A percentile compares a stretch with the other conserved stretches of the same genome.
Conservation (phyloP, 2,329 filamentous ascomycete species). For the Epichloe typhina region DNA sequence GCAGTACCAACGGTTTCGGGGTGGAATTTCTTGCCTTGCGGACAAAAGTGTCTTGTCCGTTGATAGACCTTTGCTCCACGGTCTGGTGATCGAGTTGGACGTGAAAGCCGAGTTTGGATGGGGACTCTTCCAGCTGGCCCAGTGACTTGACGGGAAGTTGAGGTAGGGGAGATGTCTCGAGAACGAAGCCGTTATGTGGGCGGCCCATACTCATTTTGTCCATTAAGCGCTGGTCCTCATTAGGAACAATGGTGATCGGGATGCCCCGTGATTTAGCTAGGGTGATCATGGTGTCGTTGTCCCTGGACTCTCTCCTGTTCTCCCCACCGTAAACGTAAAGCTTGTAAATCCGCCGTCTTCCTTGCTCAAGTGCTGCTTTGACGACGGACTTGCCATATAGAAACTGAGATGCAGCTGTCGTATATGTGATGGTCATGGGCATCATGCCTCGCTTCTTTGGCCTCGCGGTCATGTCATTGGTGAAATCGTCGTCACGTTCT, state of each 20-base stretch:
- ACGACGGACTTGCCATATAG: slow-evolving; percentile 78
- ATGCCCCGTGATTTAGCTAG: slow-evolving; percentile 38
- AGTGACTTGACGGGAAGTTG: slow-evolving; percentile 53
- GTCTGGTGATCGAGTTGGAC: slow-evolving; percentile 54
- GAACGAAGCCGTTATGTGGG: slow-evolving; percentile 79
- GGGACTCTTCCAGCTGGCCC: slow-evolving; percentile 30
- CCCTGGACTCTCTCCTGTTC: slow-evolving; percentile 36
- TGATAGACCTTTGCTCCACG: slow-evolving; percentile 59
- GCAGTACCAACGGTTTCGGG: slow-evolving; percentile 55
- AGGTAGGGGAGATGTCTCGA: slow-evolving; percentile 77
- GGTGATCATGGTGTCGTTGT: slow-evolving; percentile 29
- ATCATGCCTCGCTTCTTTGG: slow-evolving; percentile 19
- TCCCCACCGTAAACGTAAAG: slow-evolving; percentile 61
- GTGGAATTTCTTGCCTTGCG: slow-evolving; percentile 16
- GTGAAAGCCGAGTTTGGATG: slow-evolving; percentile 37
- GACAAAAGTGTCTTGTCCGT: slow-evolving; percentile 48
- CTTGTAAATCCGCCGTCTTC: slow-evolving; percentile 63
- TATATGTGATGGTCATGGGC: slow-evolving; percentile 38
- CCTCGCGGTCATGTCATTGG: neutral
- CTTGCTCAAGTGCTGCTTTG: slow-evolving; percentile 56
- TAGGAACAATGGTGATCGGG: slow-evolving; percentile 42
- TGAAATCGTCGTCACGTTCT: neutral
- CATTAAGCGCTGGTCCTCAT: slow-evolving; percentile 53
- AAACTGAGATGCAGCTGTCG: slow-evolving; percentile 81
- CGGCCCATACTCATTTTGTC: slow-evolving; percentile 72